A percentile compares a stretch with the other conserved stretches of the same genome.
Evolutionary conservation across 257 asterid genomes (phyloP).

Genomic region (Gentiana macrophylla): DNA sequence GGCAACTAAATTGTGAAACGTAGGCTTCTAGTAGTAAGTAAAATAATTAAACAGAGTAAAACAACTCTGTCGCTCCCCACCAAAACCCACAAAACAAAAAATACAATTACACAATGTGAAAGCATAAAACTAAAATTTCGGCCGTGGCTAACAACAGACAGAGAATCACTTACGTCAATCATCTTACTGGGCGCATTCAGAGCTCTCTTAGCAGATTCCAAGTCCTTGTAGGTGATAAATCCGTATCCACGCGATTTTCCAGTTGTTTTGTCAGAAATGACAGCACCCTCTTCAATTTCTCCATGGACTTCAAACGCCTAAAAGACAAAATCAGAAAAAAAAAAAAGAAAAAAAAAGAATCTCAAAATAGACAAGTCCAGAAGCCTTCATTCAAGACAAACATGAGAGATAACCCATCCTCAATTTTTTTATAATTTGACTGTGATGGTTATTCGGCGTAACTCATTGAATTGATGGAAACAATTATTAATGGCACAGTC

Average conservation of each 20-base stretch:
- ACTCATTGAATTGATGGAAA: not conserved
- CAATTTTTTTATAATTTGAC: not conserved
- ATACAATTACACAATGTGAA: too few species aligned
- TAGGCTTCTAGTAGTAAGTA: too few species aligned
- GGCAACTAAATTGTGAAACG: too few species aligned
- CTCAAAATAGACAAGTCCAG: too few species aligned
- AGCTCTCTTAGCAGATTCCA: constrained; percentile 75
- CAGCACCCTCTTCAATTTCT: constrained; percentile 86
- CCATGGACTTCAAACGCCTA: constrained; percentile 85
- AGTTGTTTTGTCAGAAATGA: constrained; percentile 54
- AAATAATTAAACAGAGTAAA: too few species aligned
- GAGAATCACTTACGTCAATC: constrained; percentile 52
- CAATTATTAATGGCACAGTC: constrained; percentile 25
- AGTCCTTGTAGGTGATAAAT: constrained; percentile 58
- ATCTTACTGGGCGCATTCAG: constrained; percentile 64
- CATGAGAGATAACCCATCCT: too few species aligned
- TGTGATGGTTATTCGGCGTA: not conserved
- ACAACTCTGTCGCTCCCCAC: too few species aligned
- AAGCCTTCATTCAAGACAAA: too few species aligned
- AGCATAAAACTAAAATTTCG: too few species aligned
- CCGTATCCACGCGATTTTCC: constrained; percentile 85
- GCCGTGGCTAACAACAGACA: too few species aligned
- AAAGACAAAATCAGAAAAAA: constrained; percentile 5
- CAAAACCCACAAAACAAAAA: too few species aligned
- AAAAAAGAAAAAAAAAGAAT: too few species aligned